These are phyloP conservation scores for Cercospora sesami DNA, from an alignment of 2,329 filamentous ascomycete species.

Conservation along the genomic window DNA sequence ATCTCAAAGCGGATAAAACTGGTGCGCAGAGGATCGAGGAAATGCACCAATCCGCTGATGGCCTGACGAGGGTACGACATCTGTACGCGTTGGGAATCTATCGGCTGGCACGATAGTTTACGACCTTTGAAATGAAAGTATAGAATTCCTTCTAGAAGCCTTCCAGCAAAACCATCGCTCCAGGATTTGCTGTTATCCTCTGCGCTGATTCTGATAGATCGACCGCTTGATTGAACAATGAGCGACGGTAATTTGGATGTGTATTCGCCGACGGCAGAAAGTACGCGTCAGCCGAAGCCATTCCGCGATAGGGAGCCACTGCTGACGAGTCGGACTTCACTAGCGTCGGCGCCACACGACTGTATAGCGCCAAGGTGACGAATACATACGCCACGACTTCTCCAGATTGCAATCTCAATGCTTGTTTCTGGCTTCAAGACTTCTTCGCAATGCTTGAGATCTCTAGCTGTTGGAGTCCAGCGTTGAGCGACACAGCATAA, in stretches of 20 bases:
- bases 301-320: conserved; percentile 7
- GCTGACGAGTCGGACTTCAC: conserved; percentile 2
- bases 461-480: background rate
- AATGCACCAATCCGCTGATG: background rate
- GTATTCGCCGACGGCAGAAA: background rate
- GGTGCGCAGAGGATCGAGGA: background rate
- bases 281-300: background rate
- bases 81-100: background rate
- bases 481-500: background rate
- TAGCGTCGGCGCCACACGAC: background rate
- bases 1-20: background rate
- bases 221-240: background rate
- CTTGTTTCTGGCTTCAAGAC: background rate
- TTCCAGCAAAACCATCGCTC: background rate
- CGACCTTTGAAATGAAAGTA: background rate
- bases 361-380: background rate
- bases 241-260: background rate
- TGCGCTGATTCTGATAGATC: background rate
- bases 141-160: background rate
- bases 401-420: background rate
- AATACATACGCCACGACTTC: background rate
- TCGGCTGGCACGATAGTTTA: background rate
- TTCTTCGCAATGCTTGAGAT: background rate
- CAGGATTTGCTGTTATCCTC: background rate
- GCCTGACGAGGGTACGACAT: background rate